Percentiles rank a stretch among this genome's conserved stretches.
Evolutionary conservation across 257 asterid genomes (phyloP).

Genomic region (Penstemon eatonii): DNA sequence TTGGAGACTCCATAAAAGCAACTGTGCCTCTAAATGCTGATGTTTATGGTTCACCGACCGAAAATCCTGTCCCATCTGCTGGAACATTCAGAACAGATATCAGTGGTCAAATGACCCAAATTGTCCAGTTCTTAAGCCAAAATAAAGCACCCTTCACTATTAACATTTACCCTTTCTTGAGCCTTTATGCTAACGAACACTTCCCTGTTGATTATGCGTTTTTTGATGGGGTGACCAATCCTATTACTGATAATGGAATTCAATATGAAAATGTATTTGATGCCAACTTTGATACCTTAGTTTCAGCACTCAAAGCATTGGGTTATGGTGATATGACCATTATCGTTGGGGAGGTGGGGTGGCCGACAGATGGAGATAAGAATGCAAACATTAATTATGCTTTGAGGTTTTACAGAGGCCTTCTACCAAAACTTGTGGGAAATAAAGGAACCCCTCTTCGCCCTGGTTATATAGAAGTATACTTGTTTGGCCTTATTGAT

Average conservation of each 20-base stretch:
- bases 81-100: constrained; percentile 67
- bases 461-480: constrained; percentile 60
- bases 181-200: constrained; percentile 64
- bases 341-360: constrained; percentile 79
- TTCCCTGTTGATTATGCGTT: constrained; percentile 77
- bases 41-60: constrained; percentile 61
- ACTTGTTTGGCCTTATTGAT: constrained; percentile 79
- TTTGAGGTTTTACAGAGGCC: constrained; percentile 63
- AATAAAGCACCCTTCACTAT: constrained; percentile 74
- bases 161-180: constrained; percentile 69
- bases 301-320: constrained; percentile 53
- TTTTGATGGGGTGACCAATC: constrained; percentile 60
- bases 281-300: constrained; percentile 78
- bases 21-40: constrained; percentile 80
- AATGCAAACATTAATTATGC: constrained; percentile 58
- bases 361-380: constrained; percentile 76
- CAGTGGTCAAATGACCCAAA: constrained; percentile 52
- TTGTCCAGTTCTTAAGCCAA: constrained; percentile 63
- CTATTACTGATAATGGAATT: constrained; percentile 53
- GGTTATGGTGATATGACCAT: constrained; percentile 63
- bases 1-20: constrained; percentile 64
- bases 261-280: constrained; percentile 67
- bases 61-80: constrained; percentile 67
- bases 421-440: constrained; percentile 57
- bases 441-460: constrained; percentile 79